These are phyloP conservation scores for Microthlaspi erraticum DNA, from an alignment of 345 rosid species.

Conservation along the genomic window DNA sequence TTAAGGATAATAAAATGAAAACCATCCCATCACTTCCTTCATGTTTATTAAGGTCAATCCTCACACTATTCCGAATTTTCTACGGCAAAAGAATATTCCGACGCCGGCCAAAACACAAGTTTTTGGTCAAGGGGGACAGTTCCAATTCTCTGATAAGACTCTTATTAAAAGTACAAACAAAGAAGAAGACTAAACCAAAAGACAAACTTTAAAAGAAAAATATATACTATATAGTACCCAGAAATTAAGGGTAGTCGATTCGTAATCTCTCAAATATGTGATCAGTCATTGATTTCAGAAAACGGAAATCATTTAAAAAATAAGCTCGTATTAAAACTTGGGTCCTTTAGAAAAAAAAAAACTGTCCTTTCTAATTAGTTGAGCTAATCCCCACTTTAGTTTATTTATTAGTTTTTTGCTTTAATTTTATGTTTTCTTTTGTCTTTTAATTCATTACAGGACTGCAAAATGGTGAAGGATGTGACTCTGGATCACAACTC, in stretches of 20 bases:
- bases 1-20: background rate
- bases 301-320: background rate
- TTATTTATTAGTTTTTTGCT: constrained; percentile 11
- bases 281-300: background rate
- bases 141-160: constrained; percentile 27
- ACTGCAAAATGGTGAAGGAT: constrained; percentile 29
- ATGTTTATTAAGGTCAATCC: constrained; percentile 24
- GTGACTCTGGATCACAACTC: constrained; percentile 34
- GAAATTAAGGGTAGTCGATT: constrained; percentile 10
- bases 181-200: constrained; percentile 20
- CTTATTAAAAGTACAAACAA: background rate
- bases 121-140: constrained; percentile 28
- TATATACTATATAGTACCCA: background rate
- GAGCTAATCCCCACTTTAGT: constrained; percentile 37
- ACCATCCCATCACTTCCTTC: constrained; percentile 9
- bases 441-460: constrained; percentile 41
- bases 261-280: background rate
- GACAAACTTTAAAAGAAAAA: background rate
- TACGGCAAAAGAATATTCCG: constrained; percentile 33
- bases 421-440: constrained; percentile 30
- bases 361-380: constrained; percentile 30
- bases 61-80: constrained; percentile 2
- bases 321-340: background rate
- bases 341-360: background rate
- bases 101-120: constrained; percentile 30